Evolutionary conservation across 495 filamentous ascomycete genomes (phyloP), one percentile per base, ranked within the genome.

Genomic region (Hypoxylon trugodes): DNA sequence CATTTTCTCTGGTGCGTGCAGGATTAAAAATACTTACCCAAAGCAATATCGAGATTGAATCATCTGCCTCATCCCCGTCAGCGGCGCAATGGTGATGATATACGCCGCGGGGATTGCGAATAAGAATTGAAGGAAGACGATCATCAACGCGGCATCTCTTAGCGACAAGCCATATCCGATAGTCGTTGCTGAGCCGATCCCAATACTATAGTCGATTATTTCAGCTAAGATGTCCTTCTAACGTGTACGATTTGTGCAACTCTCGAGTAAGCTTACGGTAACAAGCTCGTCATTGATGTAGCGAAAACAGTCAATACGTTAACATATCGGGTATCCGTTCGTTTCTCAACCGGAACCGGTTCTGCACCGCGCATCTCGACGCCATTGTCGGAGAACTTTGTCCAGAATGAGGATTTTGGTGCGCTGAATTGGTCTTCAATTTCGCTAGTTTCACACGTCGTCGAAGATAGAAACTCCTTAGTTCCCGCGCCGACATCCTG

Each of bases 11-110:
- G 37, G 24, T 26, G 18, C 28, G 61, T 48, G 15, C 38, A 53
- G 21, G 30, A 1, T 40, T 7, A 15, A 25, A n/a, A n/a, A 24
- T 4, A 45, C 74, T 53, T 40, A 84, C 73, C 83, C 83, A 22
- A 85, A 86, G 10, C 79, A 80, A 55, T 83, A 86, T 30, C 83
- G 74, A 8, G 81, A 81, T 54, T 82, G 76, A 2, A 85, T 77
- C 63, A 85, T 79, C 73, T 85, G 82, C n/a, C 83, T 73, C 64
- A 86, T 63, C 3, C 83, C 83, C 6, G 82, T 85, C 5, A 77
- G 65, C 33, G 80, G 75, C 6, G 80, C 82, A 26, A 78, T 79
- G 19, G 80, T 81, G 21, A 78, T 78, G 68, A 86, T 80, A 62
- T 83, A 86, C 8, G 81, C 82, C 3, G 81, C 79, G 0, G 81